Percentiles rank a stretch among this genome's conserved stretches.
These are phyloP conservation scores for Oxalis stricta DNA, from an alignment of 441 rosid species.

Conservation along the genomic window DNA sequence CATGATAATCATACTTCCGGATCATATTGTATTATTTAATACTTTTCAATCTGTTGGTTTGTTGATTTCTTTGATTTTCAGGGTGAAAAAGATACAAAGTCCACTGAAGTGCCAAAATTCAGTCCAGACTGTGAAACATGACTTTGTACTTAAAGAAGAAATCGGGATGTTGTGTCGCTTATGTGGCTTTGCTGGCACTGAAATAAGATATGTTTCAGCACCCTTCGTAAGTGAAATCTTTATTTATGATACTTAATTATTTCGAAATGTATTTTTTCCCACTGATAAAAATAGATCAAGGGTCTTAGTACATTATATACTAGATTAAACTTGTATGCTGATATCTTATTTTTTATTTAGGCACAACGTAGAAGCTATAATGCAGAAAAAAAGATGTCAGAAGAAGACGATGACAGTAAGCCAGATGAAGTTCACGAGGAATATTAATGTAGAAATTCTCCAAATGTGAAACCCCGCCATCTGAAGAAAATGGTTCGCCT, in stretches of 20 bases:
- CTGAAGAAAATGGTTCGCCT: no score
- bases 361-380: constrained; percentile 28
- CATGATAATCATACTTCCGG: neutral
- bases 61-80: constrained; percentile 14
- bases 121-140: constrained; percentile 44
- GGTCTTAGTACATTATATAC: no score
- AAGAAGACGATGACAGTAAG: constrained; percentile 21
- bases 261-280: no score
- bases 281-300: no score
- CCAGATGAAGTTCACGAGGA: constrained; percentile 21
- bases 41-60: neutral
- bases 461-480: constrained; percentile 17
- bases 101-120: constrained; percentile 24
- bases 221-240: constrained; percentile 63
- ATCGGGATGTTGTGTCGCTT: constrained; percentile 52
- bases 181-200: constrained; percentile 63
- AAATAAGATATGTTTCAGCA: constrained; percentile 58
- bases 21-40: neutral
- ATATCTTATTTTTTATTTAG: constrained; percentile 16
- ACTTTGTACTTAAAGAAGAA: constrained; percentile 56
- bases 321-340: no score
- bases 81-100: constrained; percentile 26
- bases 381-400: constrained; percentile 19
- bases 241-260: no score
- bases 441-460: constrained; percentile 10